Evolutionary conservation across 2,329 filamentous ascomycete genomes (phyloP).

Genomic region (Phyllosticta citriasiana): DNA sequence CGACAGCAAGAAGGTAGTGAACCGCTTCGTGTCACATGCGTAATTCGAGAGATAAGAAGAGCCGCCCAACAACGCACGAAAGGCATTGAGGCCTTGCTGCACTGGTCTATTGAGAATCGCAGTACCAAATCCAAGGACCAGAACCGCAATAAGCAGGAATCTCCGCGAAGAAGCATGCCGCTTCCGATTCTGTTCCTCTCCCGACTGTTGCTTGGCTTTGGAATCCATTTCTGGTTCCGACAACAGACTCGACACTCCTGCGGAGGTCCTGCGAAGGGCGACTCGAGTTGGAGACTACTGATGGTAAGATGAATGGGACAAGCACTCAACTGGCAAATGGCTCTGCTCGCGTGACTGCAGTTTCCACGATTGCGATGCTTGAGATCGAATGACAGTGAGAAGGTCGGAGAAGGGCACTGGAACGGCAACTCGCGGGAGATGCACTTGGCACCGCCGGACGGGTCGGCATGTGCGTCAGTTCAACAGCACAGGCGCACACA

Average conservation of each 20-base stretch:
- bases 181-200: not conserved
- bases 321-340: too few species aligned
- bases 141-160: not conserved
- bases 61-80: not conserved
- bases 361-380: too few species aligned
- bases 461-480: not conserved
- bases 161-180: not conserved
- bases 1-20: not conserved
- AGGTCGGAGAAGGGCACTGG: not conserved
- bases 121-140: not conserved
- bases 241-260: not conserved
- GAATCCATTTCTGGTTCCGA: not conserved
- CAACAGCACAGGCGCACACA: not conserved
- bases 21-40: not conserved
- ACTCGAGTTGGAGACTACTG: not conserved
- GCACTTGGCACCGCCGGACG: not conserved
- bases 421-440: not conserved
- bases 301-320: not conserved
- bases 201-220: not conserved
- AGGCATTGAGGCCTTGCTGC: not conserved
- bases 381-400: not conserved
- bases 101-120: not conserved
- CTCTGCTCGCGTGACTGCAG: too few species aligned
- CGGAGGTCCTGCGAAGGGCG: not conserved
- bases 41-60: not conserved